phyloP scores from a whole-genome alignment of 1,284 basidiomycete genomes.

The Tilletia walkeri region DNA sequence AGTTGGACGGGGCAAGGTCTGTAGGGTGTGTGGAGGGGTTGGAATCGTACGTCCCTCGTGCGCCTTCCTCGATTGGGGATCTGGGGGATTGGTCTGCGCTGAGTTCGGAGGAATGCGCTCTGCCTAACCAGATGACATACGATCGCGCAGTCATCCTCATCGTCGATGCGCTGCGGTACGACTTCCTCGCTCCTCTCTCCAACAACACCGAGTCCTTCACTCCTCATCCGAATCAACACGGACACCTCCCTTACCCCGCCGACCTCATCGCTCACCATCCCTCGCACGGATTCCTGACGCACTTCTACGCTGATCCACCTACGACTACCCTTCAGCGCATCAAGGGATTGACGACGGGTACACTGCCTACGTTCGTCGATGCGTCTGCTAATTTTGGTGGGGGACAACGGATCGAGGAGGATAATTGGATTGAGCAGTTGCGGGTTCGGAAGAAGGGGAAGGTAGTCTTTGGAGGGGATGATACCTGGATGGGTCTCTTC shows the following conservation, averaged over 20 bases:
- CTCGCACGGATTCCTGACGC: conserved; percentile 75
- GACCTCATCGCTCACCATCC: conserved; percentile 69
- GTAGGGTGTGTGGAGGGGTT: neutral
- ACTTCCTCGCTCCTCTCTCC: conserved; percentile 75
- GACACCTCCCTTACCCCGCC: conserved; percentile 74
- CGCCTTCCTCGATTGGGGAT: neutral
- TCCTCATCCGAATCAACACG: conserved; percentile 68
- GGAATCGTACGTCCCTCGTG: conserved; percentile 17
- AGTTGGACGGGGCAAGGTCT: conserved; percentile 30
- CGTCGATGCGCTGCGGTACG: conserved; percentile 89
- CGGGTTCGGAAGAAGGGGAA: conserved; percentile 30
- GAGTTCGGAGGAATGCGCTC: conserved; percentile 40
- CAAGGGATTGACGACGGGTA: conserved; percentile 92
- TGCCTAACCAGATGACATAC: conserved; percentile 32
- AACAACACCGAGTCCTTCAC: conserved; percentile 20
- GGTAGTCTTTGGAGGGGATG: conserved; percentile 81
- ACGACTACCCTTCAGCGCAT: conserved; percentile 93
- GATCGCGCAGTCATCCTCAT: conserved; percentile 74
- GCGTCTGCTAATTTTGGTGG: conserved; percentile 86
- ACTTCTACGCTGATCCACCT: conserved; percentile 88
- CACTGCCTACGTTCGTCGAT: conserved; percentile 92
- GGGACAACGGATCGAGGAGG: conserved; percentile 68
- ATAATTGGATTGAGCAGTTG: conserved; percentile 65
- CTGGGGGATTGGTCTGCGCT: conserved; percentile 30
- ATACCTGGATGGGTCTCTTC: conserved; percentile 91